A percentile compares a stretch with the other conserved stretches of the same genome.
Conservation (phyloP, 768 basidiomycete genomes). For the Suillus decipiens region DNA sequence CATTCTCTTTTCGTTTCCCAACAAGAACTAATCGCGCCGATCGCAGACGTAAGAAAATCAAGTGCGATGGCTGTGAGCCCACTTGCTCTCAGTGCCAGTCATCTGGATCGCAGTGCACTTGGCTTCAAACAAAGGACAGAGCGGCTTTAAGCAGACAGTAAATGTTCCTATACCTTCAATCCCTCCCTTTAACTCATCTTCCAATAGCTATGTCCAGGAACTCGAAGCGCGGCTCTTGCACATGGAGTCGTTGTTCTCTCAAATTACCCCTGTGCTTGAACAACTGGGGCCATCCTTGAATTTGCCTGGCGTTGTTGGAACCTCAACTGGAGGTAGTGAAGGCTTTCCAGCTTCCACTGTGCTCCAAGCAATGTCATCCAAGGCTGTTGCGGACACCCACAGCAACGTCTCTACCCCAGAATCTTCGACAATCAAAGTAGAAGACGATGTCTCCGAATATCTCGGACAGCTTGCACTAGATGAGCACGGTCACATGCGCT, state of each 20-base stretch:
- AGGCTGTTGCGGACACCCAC: constrained; percentile 37
- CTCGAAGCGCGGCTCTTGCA: constrained; percentile 85
- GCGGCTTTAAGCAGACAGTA: constrained; percentile 89
- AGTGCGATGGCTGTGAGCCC: constrained; percentile 87
- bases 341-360: constrained; percentile 29
- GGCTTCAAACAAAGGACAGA: constrained; percentile 90
- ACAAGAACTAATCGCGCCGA: constrained; percentile 21
- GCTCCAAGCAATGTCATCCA: constrained; percentile 39
- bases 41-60: constrained; percentile 86
- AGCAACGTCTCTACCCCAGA: constrained; percentile 35
- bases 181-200: constrained; percentile 21
- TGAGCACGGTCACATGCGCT: constrained; percentile 87
- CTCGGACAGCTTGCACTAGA: constrained; percentile 88
- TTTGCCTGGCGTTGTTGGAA: constrained; percentile 37
- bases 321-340: constrained; percentile 21
- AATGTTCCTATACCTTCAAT: constrained; percentile 31
- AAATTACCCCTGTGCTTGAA: constrained; percentile 78
- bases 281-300: constrained; percentile 62
- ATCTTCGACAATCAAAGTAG: constrained; percentile 37
- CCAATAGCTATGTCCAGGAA: constrained; percentile 81
- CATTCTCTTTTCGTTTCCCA: constrained; percentile 16
- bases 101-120: constrained; percentile 78
- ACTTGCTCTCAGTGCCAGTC: constrained; percentile 80
- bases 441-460: constrained; percentile 80
- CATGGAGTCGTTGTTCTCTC: constrained; percentile 85